Base-by-base conservation (phyloP, 2,329 filamentous ascomycete genomes). In the Beauveria brongniartii region DNA sequence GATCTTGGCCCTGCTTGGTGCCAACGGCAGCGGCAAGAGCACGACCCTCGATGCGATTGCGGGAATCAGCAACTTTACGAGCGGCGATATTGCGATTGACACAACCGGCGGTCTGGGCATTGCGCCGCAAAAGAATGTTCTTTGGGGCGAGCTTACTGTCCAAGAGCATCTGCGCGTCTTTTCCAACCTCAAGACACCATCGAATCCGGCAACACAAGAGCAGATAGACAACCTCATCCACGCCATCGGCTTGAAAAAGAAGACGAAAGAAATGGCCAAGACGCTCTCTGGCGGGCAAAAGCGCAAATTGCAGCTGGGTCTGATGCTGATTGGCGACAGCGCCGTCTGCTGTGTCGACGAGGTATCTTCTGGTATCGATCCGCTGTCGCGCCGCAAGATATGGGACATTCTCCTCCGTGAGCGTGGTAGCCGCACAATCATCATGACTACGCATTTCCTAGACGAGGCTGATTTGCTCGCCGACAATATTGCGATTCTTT, bases 271-370 rank as follows among this genome's bases (percentile, higher is more conserved):
- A 1, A 76, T 77, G 61, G 79, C 87, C 0, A 81, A 81, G 66
- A 89, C 86, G 3, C 74, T 92, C 2, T 90, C 87, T 50, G 89
- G 89, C 12, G 89, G 89, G 1, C 89, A 91, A 72, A 91, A 91
- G 73, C 78, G 89, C 52, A 91, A 91, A 69, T 77, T 91, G 7
- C 89, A 92, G 70, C 77, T 92, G 5, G 88, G 87, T 1, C 88
- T 91, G 79, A 91, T 91, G 87, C 84, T 92, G 63, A 89, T 87
- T 1, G 89, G 89, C 55, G 88, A 87, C 8, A 89, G 85, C 51
- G 81, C 81, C 20, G 80, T 92, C 3, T 91, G 89, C 70, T 86
- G 87, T 66, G 81, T 91, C 14, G 89, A 92, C 65, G 89, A 92
- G 69, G 88, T 91, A 6, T 88, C 84, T 9, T 88, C 84, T 51